A percentile compares a stretch with the other conserved stretches of the same genome.
These are phyloP conservation scores for Ilyonectria mors-panacis DNA, from an alignment of 2,329 filamentous ascomycete genomes.

Conservation along the genomic window DNA sequence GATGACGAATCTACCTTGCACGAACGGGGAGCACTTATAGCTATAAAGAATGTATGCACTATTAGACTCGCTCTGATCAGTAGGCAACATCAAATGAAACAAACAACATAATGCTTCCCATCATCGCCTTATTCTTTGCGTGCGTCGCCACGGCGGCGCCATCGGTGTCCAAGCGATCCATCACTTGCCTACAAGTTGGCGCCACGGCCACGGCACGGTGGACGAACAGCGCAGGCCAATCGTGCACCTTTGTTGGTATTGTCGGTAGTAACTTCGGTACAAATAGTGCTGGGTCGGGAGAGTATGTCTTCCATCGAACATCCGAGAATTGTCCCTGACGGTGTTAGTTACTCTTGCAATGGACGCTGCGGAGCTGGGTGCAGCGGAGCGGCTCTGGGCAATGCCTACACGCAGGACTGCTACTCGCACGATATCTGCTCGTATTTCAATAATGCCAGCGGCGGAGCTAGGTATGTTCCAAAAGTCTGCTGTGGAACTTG, in stretches of 20 bases:
- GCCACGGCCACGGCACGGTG: constrained; percentile 61
- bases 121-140: constrained; percentile 28
- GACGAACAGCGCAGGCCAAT: constrained; percentile 59
- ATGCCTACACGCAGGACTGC: constrained; percentile 66
- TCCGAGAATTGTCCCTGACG: neutral
- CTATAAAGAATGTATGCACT: neutral
- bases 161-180: constrained; percentile 33
- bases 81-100: neutral
- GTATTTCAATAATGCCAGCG: constrained; percentile 64
- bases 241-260: constrained; percentile 59
- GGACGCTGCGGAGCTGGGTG: constrained; percentile 65
- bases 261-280: constrained; percentile 65
- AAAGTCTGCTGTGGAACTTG: rapidly evolving
- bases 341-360: constrained; percentile 62
- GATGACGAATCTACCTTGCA: constrained; percentile 37
- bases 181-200: constrained; percentile 42
- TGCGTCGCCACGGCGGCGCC: constrained; percentile 34
- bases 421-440: constrained; percentile 67
- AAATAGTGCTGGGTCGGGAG: constrained; percentile 57
- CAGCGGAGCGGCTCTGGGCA: constrained; percentile 59
- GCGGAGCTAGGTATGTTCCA: constrained; percentile 57
- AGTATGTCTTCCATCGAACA: constrained; percentile 52
- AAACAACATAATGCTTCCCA: constrained; percentile 25
- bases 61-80: neutral
- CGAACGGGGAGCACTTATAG: neutral